These are phyloP conservation scores for Kodamaea kaohsiungensis DNA, from an alignment of 805 yeast genomes.

Conservation along the genomic window DNA sequence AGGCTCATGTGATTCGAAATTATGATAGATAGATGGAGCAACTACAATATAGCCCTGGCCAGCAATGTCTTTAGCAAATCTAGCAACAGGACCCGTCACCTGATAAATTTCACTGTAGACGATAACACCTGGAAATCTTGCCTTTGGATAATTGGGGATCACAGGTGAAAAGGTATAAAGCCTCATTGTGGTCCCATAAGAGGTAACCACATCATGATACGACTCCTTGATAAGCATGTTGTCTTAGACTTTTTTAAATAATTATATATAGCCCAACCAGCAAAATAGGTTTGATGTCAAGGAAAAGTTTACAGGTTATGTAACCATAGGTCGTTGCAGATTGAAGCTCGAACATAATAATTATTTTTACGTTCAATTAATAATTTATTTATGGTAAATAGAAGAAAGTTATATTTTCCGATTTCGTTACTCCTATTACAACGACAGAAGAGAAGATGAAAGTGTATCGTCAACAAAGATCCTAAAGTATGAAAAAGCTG, in stretches of 20 bases:
- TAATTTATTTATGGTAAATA: not conserved
- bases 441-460: slow-evolving; percentile 1
- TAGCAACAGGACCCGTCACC: slow-evolving; percentile 77
- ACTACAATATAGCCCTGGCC: slow-evolving; percentile 77
- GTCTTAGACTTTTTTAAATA: not conserved
- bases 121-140: slow-evolving; percentile 78
- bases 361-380: not conserved
- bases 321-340: not conserved
- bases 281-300: not conserved
- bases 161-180: slow-evolving; percentile 67
- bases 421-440: slow-evolving; percentile 52
- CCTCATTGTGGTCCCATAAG: slow-evolving; percentile 67
- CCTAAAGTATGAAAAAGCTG: not conserved
- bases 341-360: not conserved
- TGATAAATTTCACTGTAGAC: slow-evolving; percentile 82
- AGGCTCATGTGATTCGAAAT: slow-evolving; percentile 63
- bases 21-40: slow-evolving; percentile 80
- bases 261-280: no score
- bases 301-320: not conserved
- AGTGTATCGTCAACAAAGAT: not conserved
- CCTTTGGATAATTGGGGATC: slow-evolving; percentile 71
- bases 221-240: slow-evolving; percentile 69
- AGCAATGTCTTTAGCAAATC: slow-evolving; percentile 78
- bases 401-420: not conserved
- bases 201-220: slow-evolving; percentile 63